Evolutionary conservation across 2,329 filamentous ascomycete genomes (phyloP), one percentile per base, ranked within the genome.

Genomic region (Aspergillus uvarum): DNA sequence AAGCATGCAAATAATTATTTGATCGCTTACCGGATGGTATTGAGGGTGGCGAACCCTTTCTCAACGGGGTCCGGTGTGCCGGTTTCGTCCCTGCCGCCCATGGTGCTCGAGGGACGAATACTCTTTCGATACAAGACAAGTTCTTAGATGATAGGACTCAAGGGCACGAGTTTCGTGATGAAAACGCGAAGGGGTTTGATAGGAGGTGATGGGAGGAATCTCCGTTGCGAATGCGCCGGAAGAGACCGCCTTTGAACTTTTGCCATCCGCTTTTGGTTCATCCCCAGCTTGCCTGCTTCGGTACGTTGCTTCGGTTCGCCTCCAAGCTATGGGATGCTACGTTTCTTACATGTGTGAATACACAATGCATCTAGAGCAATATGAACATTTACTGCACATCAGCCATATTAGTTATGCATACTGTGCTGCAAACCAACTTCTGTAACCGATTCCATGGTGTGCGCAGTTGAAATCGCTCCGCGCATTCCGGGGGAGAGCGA

Each of bases 1-100:
- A 16, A 21, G 59, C 52, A 21, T 51, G 54, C 60, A 44, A 48
- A 5, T 6, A 11, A 51, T 56, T 60, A 56, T 65, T 51, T 50
- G 14, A 54, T 56, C 67, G 79, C 86, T 70, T 82, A 91, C 89
- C 86, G 85, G 68, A 98, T 83, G 31, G 92, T 94, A 68, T 92
- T 89, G 63, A 95, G 81, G 38, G 92, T 97, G 67, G 93, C 92
- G 72, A 88, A 88, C 58, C 92, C 89, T 74, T 89, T 96, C 76
- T 94, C 85, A 32, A 86, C 81, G 56, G 85, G 84, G 64, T 83
- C 82, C 49, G 84, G 84, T 47, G 83, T 85, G 68, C 79, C 81
- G 61, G 78, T 79, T 71, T 86, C 84, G 59, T 86, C 83, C 65
- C 81, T 79, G 67, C 80, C 81, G 66, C 80, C 84, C 85, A 87